Base-by-base conservation (phyloP, 306 rosid genomes). In the Vicia villosa region DNA sequence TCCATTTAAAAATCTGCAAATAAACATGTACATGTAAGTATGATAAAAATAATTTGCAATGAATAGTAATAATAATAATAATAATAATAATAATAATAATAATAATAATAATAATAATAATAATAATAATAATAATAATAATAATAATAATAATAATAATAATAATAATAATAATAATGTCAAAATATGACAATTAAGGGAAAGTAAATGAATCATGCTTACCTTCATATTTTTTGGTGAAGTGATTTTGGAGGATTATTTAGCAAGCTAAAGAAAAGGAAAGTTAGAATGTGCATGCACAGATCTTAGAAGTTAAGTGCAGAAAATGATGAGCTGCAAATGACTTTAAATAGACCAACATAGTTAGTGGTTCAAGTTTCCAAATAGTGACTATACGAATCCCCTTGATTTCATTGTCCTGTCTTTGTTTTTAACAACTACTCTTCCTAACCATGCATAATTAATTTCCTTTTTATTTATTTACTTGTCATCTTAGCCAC, bases 1-100 rank as follows among this genome's bases (percentile, higher is more conserved):
- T 88, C 97, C 95, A 91, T 64, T 26, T 63, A 34, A 91, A 66
- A 65, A 91, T 68, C 97, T 91, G 82, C 69, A 55, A 70, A 71
- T 54, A 66, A 69, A 69, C 40, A 63, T 41, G 32, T n/a, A 59
- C 12, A 30, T 41, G 7, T 21, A 43, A 17, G 46, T 11, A 5
- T 0, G 34, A 10, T 50, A 19, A 9, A 5, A 17, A 4, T 17
- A 38, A 6, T 22, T 77, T 32, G 70, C 42, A 58, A 52, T 43
- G 22, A 22, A 65, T n/a, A n/a, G n/a, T n/a, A n/a, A n/a, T n/a
- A n/a, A n/a, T n/a, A n/a, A n/a, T n/a, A n/a, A n/a, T n/a, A n/a
- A n/a, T n/a, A n/a, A n/a, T n/a, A n/a, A n/a, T n/a, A n/a, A n/a
- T n/a, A n/a, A n/a, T n/a, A n/a, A n/a, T n/a, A n/a, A n/a, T n/a